These are phyloP conservation scores for Monilinia fructigena DNA, from an alignment of 2,329 filamentous ascomycete species.

Conservation along the genomic window DNA sequence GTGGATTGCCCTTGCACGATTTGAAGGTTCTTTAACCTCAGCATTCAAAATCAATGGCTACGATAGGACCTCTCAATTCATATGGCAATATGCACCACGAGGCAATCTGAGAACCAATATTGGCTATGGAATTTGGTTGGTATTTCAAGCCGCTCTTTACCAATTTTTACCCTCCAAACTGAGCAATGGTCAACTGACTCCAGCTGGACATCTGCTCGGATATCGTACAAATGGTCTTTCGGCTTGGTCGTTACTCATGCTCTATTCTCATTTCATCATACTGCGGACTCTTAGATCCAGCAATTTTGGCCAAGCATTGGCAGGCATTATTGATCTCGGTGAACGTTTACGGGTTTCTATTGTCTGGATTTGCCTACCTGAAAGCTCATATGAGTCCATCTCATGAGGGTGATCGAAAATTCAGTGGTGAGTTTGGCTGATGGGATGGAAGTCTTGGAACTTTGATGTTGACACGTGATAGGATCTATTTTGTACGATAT, in stretches of 20 bases:
- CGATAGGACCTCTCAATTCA: conserved; percentile 25
- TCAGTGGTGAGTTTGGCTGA: conserved; percentile 41
- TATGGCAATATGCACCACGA: conserved; percentile 26
- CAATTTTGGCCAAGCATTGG: conserved; percentile 47
- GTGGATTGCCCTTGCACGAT: conserved; percentile 32
- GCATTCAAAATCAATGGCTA: conserved; percentile 26
- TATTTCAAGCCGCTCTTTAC: conserved; percentile 42
- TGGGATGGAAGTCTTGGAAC: too few species aligned
- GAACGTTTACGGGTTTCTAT: conserved; percentile 43
- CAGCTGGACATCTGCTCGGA: conserved; percentile 45
- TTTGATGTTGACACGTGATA: conserved; percentile 27
- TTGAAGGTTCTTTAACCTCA: conserved; percentile 29
- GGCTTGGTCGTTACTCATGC: conserved; percentile 44
- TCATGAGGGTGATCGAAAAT: conserved; percentile 46
- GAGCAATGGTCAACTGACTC: conserved; percentile 45
- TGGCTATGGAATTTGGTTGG: conserved; percentile 41
- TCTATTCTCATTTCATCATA: conserved; percentile 35
- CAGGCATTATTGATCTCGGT: conserved; percentile 43
- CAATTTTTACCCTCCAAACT: conserved; percentile 39
- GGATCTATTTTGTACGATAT: conserved; percentile 46
- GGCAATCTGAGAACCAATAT: conserved; percentile 25
- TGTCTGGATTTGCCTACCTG: conserved; percentile 40
- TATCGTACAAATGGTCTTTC: conserved; percentile 47
- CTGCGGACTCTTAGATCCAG: conserved; percentile 42
- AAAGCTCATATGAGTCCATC: conserved; percentile 45